Base-by-base conservation (phyloP, 2,329 filamentous ascomycete species). In the Annulohypoxylon truncatum region DNA sequence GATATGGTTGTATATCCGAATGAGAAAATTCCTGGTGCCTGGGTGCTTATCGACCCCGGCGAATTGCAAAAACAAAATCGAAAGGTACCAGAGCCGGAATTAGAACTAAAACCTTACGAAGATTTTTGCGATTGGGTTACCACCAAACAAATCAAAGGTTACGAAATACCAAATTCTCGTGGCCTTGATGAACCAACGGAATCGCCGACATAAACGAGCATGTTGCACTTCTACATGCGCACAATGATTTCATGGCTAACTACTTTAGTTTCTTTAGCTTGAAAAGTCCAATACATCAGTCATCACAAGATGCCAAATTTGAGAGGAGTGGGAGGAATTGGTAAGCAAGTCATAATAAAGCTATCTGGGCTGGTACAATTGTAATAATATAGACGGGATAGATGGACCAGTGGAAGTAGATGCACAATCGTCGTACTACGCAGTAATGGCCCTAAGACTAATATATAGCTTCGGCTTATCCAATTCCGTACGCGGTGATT, bases 401-500 rank as follows among this genome's bases (percentile, higher is more conserved):
- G 18, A 35, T 22, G 8, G 13, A 20, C 51, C 22, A 48, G 10
- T 35, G 28, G 33, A 47, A 54, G 28, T 24, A 4, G 51, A 13
- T 29, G 26, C 24, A 22, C 31, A 50, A 15, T 50, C 42, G n/a
- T 55, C 31, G 44, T n/a, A n/a, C n/a, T n/a, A n/a, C n/a, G n/a
- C n/a, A n/a, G n/a, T 52, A 7, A 47, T 35, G 20, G 52, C 53
- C 46, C 56, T 67, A 67, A 33, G 65, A 64, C 66, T 12, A 40
- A 67, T 70, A 47, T 22, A 56, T 64, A 48, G 46, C 63, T 57
- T 68, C 69, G 69, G 67, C 57, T 66, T 66, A 46, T 57, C 63
- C 35, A 62, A 63, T 58, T 62, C 69, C 69, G 69, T 51, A 58
- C 63, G 35, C 67, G 67, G 69, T 29, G 50, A 52, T 61, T 71